Conservation (phyloP, 768 basidiomycete genomes). For the Lyophyllum atratum region DNA sequence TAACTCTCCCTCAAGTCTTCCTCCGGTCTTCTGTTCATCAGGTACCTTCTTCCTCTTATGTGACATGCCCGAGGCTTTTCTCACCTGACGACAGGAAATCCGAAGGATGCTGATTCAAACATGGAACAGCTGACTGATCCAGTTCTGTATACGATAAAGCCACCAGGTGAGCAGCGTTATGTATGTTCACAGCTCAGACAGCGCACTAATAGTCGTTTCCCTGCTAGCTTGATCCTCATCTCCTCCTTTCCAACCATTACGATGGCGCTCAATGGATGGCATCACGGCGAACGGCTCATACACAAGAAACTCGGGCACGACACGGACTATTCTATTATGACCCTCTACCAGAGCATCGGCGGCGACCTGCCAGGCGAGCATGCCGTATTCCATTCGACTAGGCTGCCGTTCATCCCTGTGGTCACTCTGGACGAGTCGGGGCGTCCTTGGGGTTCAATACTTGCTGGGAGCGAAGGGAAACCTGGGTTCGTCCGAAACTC, state of each 20-base stretch:
- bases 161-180: neutral
- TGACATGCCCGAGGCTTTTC: too few relatives aligned
- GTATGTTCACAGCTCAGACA: neutral
- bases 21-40: too few relatives aligned
- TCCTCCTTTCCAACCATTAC: neutral
- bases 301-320: slow-evolving; percentile 48
- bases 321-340: slow-evolving; percentile 30
- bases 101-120: neutral
- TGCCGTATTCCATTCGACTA: slow-evolving; percentile 46
- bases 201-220: neutral
- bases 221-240: neutral
- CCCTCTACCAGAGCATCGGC: slow-evolving; percentile 40
- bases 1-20: too few relatives aligned
- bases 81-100: neutral
- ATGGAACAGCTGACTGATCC: slow-evolving; percentile 7
- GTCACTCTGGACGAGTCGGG: slow-evolving; percentile 51
- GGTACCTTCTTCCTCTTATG: too few relatives aligned
- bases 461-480: slow-evolving; percentile 44
- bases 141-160: neutral
- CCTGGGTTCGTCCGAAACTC: slow-evolving; percentile 46
- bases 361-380: slow-evolving; percentile 53
- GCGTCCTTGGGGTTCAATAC: slow-evolving; percentile 62
- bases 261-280: slow-evolving; percentile 45
- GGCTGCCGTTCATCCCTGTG: slow-evolving; percentile 56
- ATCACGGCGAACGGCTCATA: slow-evolving; percentile 52